A percentile compares a stretch with the other conserved stretches of the same genome.
Conservation (phyloP, 805 yeast species). For the Ogataea haglerorum region DNA sequence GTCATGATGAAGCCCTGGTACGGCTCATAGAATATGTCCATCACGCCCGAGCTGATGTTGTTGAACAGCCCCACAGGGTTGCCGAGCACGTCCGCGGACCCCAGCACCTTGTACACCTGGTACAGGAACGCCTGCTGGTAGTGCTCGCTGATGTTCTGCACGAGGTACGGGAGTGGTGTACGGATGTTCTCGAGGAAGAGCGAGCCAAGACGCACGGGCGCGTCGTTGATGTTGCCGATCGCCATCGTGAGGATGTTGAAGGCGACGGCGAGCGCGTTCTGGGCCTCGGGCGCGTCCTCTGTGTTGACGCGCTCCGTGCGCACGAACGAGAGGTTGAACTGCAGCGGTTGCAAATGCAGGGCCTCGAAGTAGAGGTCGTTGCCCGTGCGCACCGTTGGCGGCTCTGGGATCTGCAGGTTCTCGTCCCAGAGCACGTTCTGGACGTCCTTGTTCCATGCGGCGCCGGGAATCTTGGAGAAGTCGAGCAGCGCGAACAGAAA, state of each 20-base stretch:
- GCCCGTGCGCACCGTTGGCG: constrained; percentile 46
- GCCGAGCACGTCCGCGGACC: constrained; percentile 94
- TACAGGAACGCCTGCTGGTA: constrained; percentile 89
- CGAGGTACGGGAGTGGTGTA: constrained; percentile 73
- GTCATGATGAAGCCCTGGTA: constrained; percentile 92
- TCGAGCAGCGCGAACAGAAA: constrained; percentile 79
- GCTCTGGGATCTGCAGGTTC: constrained; percentile 65
- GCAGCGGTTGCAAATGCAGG: constrained; percentile 87
- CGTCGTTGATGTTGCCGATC: constrained; percentile 93
- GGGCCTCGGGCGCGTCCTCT: constrained; percentile 53
- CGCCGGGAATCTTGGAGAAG: constrained; percentile 77
- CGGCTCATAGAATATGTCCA: constrained; percentile 96
- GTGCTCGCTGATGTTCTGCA: constrained; percentile 72
- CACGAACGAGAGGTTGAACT: constrained; percentile 84
- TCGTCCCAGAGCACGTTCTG: constrained; percentile 54
- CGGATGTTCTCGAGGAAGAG: constrained; percentile 84
- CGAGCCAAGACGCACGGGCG: constrained; percentile 88
- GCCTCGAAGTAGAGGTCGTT: constrained; percentile 89
- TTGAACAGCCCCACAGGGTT: constrained; percentile 97
- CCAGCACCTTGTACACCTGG: constrained; percentile 87
- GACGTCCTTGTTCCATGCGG: constrained; percentile 58
- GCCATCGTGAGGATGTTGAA: constrained; percentile 92
- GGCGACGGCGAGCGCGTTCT: constrained; percentile 69
- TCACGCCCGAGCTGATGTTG: constrained; percentile 88
- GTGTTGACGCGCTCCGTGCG: constrained; percentile 76